These are phyloP conservation scores for Trichoderma asperellum DNA, from an alignment of 2,329 filamentous ascomycete species.

Conservation along the genomic window DNA sequence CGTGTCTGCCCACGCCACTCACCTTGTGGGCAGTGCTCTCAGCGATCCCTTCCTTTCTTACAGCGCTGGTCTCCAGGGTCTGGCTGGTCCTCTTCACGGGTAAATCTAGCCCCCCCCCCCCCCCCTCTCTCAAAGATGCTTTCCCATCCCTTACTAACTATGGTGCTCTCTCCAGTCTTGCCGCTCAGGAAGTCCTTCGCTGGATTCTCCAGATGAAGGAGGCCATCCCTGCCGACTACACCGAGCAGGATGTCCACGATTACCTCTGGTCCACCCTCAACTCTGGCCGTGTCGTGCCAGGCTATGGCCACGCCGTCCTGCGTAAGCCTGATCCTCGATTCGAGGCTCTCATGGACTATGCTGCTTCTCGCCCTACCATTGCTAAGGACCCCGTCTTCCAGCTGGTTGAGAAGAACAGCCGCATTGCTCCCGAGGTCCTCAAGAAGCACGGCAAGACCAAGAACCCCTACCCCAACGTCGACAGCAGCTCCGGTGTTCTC, in stretches of 20 bases:
- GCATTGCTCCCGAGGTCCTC: conserved; percentile 86
- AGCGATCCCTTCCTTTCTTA: conserved; percentile 96
- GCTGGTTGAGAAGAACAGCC: conserved; percentile 90
- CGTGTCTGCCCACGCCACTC: conserved; percentile 92
- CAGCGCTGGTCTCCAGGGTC: conserved; percentile 90
- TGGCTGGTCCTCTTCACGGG: conserved; percentile 77
- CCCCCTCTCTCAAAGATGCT: not conserved
- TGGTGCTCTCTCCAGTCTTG: conserved; percentile 59
- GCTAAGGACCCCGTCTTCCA: conserved; percentile 87
- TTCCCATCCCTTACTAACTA: not conserved
- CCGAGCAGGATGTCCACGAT: conserved; percentile 78
- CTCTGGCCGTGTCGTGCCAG: conserved; percentile 90
- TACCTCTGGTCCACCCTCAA: conserved; percentile 95
- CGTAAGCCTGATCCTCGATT: conserved; percentile 97
- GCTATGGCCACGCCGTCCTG: conserved; percentile 93
- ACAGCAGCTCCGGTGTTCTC: conserved; percentile 87
- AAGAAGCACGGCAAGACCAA: conserved; percentile 97
- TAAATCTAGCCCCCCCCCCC: conserved; percentile 41
- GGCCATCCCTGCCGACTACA: conserved; percentile 76
- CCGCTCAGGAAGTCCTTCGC: conserved; percentile 93
- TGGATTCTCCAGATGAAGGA: conserved; percentile 98
- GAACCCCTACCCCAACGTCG: conserved; percentile 97
- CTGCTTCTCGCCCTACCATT: conserved; percentile 81
- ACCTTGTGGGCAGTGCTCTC: conserved; percentile 91
- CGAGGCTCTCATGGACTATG: conserved; percentile 95